Conservation (phyloP, 331 rosid species). For the Malus hybrid region DNA sequence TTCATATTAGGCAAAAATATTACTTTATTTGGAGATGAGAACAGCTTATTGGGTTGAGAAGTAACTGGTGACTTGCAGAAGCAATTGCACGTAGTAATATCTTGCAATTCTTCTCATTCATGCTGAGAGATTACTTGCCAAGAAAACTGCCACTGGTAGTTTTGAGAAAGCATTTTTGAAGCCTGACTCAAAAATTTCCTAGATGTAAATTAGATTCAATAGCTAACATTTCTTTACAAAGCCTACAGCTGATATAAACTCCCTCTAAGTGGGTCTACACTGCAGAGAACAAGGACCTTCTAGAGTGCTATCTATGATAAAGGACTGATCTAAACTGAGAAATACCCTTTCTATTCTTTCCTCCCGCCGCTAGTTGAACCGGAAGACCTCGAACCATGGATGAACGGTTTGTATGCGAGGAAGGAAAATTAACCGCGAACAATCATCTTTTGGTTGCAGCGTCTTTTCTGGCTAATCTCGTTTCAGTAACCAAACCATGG, state of each 20-base stretch:
- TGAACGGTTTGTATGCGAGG: slow-evolving; percentile 19
- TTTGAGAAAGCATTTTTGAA: not conserved
- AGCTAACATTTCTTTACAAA: slow-evolving; percentile 37
- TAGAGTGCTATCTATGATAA: slow-evolving; percentile 4
- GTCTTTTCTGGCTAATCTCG: slow-evolving; percentile 8
- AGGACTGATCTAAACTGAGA: slow-evolving; percentile 16
- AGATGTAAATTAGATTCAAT: slow-evolving; percentile 24
- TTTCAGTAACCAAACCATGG: slow-evolving; percentile 12
- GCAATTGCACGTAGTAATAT: not conserved
- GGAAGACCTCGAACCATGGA: slow-evolving; percentile 3
- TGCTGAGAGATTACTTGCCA: not conserved
- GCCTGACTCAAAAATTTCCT: slow-evolving; percentile 19
- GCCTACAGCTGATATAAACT: slow-evolving; percentile 23
- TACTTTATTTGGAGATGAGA: not conserved
- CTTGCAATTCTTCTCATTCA: not conserved
- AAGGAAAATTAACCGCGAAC: slow-evolving; percentile 3
- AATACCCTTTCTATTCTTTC: slow-evolving; percentile 5
- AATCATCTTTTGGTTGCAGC: slow-evolving; percentile 18
- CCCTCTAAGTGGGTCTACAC: slow-evolving; percentile 18
- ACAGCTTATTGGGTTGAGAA: not conserved
- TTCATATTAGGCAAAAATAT: not conserved
- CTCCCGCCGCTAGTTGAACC: not conserved
- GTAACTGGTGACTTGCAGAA: not conserved
- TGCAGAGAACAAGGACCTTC: not conserved
- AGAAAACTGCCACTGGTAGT: not conserved